These are phyloP conservation scores for Mycena capillaripes DNA, from an alignment of 768 basidiomycete species.

Conservation along the genomic window DNA sequence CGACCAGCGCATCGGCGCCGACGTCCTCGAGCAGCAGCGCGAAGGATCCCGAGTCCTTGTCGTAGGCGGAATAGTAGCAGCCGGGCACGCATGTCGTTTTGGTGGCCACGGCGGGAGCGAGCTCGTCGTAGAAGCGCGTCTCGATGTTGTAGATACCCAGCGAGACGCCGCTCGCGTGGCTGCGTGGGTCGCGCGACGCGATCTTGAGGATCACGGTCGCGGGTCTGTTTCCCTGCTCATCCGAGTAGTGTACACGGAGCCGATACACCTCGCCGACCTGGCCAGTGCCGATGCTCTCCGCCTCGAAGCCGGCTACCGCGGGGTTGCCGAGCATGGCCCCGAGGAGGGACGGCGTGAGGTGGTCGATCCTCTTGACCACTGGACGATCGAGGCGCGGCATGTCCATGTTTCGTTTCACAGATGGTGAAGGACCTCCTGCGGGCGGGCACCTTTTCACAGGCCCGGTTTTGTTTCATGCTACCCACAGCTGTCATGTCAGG, in stretches of 20 bases:
- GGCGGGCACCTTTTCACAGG: slow-evolving; percentile 1
- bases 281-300: slow-evolving; percentile 10
- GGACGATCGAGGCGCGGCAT: slow-evolving; percentile 18
- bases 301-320: slow-evolving; percentile 11
- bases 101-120: slow-evolving; percentile 13
- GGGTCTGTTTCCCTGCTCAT: slow-evolving; percentile 8
- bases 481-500: background rate
- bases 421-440: slow-evolving; percentile 8
- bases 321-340: slow-evolving; percentile 13
- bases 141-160: slow-evolving; percentile 17
- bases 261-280: slow-evolving; percentile 16
- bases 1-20: slow-evolving; percentile 16
- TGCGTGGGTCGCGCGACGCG: slow-evolving; percentile 13
- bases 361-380: slow-evolving; percentile 14
- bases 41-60: slow-evolving; percentile 12
- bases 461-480: slow-evolving; percentile 12
- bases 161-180: slow-evolving; percentile 15
- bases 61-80: slow-evolving; percentile 18
- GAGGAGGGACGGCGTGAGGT: slow-evolving; percentile 13
- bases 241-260: slow-evolving; percentile 13
- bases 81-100: slow-evolving; percentile 6
- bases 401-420: slow-evolving; percentile 15
- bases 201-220: slow-evolving; percentile 19
- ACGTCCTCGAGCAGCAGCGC: slow-evolving; percentile 17
- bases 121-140: slow-evolving; percentile 22